Conservation (phyloP, 257 asterid species). For the Leonotis leonurus region DNA sequence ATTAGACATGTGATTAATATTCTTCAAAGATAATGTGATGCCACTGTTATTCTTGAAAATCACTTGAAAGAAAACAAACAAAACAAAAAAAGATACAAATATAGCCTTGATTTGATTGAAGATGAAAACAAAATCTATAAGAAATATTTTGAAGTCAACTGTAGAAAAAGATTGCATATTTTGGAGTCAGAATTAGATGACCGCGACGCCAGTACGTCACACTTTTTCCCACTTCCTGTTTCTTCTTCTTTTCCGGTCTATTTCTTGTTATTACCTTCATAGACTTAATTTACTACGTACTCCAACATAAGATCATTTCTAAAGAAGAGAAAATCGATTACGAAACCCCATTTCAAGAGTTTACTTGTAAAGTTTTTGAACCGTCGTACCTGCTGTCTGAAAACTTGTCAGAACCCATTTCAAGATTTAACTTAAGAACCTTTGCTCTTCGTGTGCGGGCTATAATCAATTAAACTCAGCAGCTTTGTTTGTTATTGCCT, state of each 20-base stretch:
- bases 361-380: no score
- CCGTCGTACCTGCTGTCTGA: neutral
- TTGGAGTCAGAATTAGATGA: no score
- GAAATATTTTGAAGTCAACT: neutral
- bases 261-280: no score
- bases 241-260: neutral
- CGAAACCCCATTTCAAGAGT: no score
- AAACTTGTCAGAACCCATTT: neutral
- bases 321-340: no score
- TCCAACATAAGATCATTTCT: no score
- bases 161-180: neutral
- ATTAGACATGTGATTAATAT: no score
- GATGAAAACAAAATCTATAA: neutral
- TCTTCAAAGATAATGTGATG: no score
- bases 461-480: slow-evolving; percentile 3
- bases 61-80: no score
- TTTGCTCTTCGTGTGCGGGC: slow-evolving; percentile 12
- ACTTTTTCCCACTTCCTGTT: neutral
- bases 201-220: neutral
- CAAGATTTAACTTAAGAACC: slow-evolving; percentile 7
- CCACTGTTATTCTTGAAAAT: no score
- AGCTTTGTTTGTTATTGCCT: neutral
- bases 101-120: neutral
- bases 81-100: no score
- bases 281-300: no score